phyloP scores from a whole-genome alignment of 169 alveolate species.

The Eimeria brunetti region DNA sequence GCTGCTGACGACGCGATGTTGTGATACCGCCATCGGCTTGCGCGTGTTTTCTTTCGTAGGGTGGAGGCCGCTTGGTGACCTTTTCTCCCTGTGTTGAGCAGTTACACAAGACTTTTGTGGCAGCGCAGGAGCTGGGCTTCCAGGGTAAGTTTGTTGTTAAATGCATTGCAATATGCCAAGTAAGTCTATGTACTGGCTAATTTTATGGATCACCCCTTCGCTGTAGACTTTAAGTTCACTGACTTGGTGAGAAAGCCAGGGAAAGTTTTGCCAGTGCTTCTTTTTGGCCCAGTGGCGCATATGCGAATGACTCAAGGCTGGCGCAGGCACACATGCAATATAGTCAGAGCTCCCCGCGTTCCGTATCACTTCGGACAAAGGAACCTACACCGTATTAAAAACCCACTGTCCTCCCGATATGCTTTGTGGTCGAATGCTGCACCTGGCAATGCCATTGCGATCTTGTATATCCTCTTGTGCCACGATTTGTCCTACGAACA shows the following conservation, averaged over 20 bases:
- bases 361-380: background rate
- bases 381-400: background rate
- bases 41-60: slow-evolving; percentile 46
- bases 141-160: slow-evolving; percentile 13
- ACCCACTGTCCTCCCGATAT: background rate
- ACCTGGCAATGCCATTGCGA: background rate
- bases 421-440: background rate
- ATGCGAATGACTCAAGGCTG: background rate
- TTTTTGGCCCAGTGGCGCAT: background rate
- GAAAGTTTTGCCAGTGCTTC: background rate
- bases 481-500: background rate
- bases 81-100: slow-evolving; percentile 92
- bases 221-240: background rate
- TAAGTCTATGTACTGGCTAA: background rate
- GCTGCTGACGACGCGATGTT: background rate
- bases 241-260: background rate
- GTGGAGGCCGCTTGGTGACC: slow-evolving; percentile 87
- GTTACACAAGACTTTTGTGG: slow-evolving; percentile 83
- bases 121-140: slow-evolving; percentile 65
- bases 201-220: background rate
- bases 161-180: background rate
- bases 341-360: background rate
- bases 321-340: background rate
- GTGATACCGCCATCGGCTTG: background rate
- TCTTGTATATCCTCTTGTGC: background rate